phyloP scores from a whole-genome alignment of 1,284 basidiomycete species.

The Athelia psychrophila region DNA sequence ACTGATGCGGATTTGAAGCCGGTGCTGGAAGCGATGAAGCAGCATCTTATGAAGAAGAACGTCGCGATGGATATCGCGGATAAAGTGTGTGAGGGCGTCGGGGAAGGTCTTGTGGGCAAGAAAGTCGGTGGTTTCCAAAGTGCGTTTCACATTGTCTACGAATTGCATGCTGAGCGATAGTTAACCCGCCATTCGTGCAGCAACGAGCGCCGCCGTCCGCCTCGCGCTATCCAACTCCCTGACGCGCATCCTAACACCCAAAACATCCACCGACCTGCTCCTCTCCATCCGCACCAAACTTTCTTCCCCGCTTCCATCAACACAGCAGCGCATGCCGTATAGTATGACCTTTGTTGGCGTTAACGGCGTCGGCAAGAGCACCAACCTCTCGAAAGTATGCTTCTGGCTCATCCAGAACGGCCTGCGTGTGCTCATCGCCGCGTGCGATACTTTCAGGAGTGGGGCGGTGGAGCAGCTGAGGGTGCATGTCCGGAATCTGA shows the following conservation, averaged over 20 bases:
- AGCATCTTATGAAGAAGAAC: slow-evolving; percentile 98
- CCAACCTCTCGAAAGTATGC: slow-evolving; percentile 96
- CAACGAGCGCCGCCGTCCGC: slow-evolving; percentile 84
- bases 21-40: slow-evolving; percentile 92
- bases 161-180: slow-evolving; percentile 2
- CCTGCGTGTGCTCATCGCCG: slow-evolving; percentile 91
- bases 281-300: slow-evolving; percentile 76
- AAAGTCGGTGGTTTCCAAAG: slow-evolving; percentile 87
- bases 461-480: slow-evolving; percentile 98
- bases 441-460: slow-evolving; percentile 97
- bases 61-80: slow-evolving; percentile 95
- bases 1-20: slow-evolving; percentile 85
- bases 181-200: slow-evolving; percentile 36
- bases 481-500: slow-evolving; percentile 94
- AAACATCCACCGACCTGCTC: slow-evolving; percentile 93
- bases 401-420: slow-evolving; percentile 99
- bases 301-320: slow-evolving; percentile 64
- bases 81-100: slow-evolving; percentile 92
- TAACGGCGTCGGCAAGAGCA: slow-evolving; percentile 99
- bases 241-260: slow-evolving; percentile 94
- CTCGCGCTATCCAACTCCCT: slow-evolving; percentile 83
- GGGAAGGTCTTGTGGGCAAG: slow-evolving; percentile 86
- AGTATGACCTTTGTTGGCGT: slow-evolving; percentile 98
- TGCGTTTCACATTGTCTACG: slow-evolving; percentile 26
- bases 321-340: slow-evolving; percentile 82